Conservation (phyloP, 345 rosid genomes). For the Eucalyptus victrix region DNA sequence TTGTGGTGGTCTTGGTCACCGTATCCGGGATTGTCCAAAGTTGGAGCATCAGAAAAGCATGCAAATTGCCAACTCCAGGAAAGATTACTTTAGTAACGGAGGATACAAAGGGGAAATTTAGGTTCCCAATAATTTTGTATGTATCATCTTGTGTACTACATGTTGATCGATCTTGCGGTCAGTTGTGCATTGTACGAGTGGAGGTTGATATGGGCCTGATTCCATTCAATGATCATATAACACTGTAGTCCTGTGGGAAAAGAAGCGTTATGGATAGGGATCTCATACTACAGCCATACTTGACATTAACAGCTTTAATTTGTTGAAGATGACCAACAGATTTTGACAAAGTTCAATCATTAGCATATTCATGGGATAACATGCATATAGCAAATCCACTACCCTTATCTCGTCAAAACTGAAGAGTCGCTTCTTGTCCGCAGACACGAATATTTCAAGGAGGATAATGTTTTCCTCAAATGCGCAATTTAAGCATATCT, state of each 20-base stretch:
- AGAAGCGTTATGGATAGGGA: background rate
- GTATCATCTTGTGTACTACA: background rate
- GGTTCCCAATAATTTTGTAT: background rate
- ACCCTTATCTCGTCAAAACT: background rate
- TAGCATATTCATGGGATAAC: background rate
- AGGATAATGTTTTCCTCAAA: background rate
- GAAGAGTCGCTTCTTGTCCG: background rate
- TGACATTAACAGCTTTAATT: background rate
- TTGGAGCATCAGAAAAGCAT: slow-evolving; percentile 79
- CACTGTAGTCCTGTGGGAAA: background rate
- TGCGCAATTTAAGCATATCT: background rate
- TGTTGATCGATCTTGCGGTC: background rate
- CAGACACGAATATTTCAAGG: background rate
- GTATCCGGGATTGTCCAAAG: slow-evolving; percentile 80
- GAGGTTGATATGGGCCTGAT: background rate
- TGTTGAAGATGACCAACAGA: background rate
- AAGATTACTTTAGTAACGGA: slow-evolving; percentile 85
- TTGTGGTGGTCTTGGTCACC: slow-evolving; percentile 93
- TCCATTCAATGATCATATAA: background rate
- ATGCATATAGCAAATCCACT: background rate
- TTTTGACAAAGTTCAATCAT: background rate
- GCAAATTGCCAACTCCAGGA: slow-evolving; percentile 73
- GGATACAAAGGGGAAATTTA: slow-evolving; percentile 88
- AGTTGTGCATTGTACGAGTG: background rate
- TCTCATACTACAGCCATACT: background rate